Conservation (phyloP, 306 rosid genomes). For the Acacia confusa region DNA sequence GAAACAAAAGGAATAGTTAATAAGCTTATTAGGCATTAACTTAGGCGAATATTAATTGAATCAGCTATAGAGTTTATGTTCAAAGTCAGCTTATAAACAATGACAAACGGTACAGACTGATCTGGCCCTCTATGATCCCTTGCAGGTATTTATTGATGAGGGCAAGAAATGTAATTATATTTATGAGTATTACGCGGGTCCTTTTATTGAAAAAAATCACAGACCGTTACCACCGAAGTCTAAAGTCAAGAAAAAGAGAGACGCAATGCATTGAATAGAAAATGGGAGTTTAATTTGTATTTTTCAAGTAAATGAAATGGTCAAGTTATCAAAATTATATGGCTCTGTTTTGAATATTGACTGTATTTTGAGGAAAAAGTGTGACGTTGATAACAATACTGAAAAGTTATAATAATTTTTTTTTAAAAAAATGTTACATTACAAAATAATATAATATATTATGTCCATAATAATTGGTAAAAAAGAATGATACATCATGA, state of each 20-base stretch:
- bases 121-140: not conserved
- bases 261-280: not conserved
- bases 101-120: not conserved
- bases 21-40: not conserved
- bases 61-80: not conserved
- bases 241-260: not conserved
- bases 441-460: not conserved
- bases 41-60: not conserved
- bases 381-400: not conserved
- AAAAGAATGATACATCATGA: not conserved
- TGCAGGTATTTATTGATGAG: not conserved
- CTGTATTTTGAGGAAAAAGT: not conserved
- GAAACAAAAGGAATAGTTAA: not conserved
- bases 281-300: not conserved
- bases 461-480: not conserved
- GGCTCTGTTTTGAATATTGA: not conserved
- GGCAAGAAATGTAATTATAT: not conserved
- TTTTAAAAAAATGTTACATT: not conserved
- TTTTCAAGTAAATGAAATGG: not conserved
- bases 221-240: not conserved
- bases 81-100: not conserved
- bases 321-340: not conserved
- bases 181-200: not conserved
- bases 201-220: not conserved
- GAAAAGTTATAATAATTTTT: not conserved